phyloP scores from a whole-genome alignment of 169 alveolate species.

The Plasmodium blacklocki region DNA sequence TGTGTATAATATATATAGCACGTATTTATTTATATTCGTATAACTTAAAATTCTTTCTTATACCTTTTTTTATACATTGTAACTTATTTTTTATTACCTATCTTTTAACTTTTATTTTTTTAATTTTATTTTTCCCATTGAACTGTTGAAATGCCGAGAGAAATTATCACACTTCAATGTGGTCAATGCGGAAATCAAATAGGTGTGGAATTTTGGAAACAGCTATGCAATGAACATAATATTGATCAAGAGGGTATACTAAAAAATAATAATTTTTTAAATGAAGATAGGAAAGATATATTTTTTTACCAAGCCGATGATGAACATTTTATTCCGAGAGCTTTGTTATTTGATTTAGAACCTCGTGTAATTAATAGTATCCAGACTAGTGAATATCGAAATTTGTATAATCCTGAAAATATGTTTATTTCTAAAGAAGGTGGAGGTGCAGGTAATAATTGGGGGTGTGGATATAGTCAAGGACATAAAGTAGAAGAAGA shows the following conservation, averaged over 20 bases:
- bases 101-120: too few relatives aligned
- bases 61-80: too few relatives aligned
- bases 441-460: conserved; percentile 99
- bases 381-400: conserved; percentile 87
- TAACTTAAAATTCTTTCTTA: too few relatives aligned
- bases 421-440: conserved; percentile 97
- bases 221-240: conserved; percentile 98
- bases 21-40: too few relatives aligned
- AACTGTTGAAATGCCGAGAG: conserved; percentile 96
- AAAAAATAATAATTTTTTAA: conserved; percentile 81
- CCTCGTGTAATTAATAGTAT: conserved; percentile 95
- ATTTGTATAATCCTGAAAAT: conserved; percentile 98
- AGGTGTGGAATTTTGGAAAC: conserved; percentile 99
- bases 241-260: conserved; percentile 89
- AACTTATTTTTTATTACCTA: too few relatives aligned
- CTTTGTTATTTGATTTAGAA: conserved; percentile 98
- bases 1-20: too few relatives aligned
- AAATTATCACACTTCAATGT: conserved; percentile 97
- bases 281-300: conserved; percentile 98
- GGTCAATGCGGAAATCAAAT: conserved; percentile 99
- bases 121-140: too few relatives aligned
- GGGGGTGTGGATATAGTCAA: conserved; percentile 98
- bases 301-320: conserved; percentile 98
- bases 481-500: conserved; percentile 97
- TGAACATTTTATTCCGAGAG: conserved; percentile 93